Percentiles rank a stretch among this genome's conserved stretches.
These are phyloP conservation scores for Microsporum ferrugineum DNA, from an alignment of 2,329 filamentous ascomycete genomes.

Conservation along the genomic window DNA sequence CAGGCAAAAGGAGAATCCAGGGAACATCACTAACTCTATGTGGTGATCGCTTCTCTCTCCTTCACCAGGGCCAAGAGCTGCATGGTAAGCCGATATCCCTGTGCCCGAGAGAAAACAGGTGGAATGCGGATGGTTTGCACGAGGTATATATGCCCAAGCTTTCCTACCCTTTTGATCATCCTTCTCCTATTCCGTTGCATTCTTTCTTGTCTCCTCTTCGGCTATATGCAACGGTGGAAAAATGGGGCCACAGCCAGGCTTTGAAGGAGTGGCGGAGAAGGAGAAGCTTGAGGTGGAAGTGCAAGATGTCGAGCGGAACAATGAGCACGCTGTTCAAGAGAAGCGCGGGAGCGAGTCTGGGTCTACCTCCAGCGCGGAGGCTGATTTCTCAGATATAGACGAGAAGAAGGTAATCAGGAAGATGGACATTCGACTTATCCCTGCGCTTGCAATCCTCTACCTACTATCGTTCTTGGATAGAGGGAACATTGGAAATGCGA, in stretches of 20 bases:
- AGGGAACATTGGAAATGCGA: conserved; percentile 22
- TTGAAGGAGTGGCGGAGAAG: not conserved
- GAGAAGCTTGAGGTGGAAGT: not conserved
- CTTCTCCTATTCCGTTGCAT: not conserved
- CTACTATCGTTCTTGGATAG: conserved; percentile 26
- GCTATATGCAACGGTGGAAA: not conserved
- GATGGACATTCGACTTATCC: conserved; percentile 31
- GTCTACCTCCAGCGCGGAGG: not conserved
- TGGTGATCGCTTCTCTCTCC: not conserved
- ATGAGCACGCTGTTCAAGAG: not conserved
- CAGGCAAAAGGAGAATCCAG: not conserved
- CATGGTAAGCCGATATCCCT: not conserved
- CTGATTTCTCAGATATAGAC: conserved; percentile 27
- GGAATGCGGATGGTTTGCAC: not conserved
- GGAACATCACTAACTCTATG: not conserved
- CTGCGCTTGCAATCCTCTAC: conserved; percentile 30
- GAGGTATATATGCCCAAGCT: not conserved
- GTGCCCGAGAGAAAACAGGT: not conserved
- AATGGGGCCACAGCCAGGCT: not conserved
- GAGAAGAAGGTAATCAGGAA: conserved; percentile 33
- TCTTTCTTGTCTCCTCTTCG: not conserved
- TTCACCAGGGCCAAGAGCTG: not conserved
- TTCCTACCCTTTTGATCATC: not conserved
- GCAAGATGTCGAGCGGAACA: not conserved
- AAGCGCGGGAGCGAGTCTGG: not conserved